Percentiles rank a stretch among this genome's conserved stretches.
Evolutionary conservation across 2,329 filamentous ascomycete species (phyloP).

Genomic region (Neospermospora avenae): DNA sequence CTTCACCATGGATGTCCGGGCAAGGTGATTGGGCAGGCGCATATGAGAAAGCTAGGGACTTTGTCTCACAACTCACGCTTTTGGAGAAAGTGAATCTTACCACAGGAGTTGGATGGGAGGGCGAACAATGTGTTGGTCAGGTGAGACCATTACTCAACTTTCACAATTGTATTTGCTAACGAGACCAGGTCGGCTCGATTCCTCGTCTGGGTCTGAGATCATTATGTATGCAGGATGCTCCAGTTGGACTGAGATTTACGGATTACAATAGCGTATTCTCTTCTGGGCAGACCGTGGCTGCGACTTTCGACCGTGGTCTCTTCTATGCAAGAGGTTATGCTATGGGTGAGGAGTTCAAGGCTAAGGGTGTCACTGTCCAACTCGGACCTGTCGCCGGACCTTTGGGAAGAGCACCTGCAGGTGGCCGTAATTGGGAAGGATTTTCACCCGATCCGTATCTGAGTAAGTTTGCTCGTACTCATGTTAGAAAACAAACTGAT

Average conservation of each 20-base stretch:
- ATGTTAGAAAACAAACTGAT: conserved; percentile 4
- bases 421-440: conserved; percentile 70
- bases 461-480: conserved; percentile 50
- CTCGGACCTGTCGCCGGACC: conserved; percentile 71
- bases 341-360: conserved; percentile 61
- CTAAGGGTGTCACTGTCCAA: conserved; percentile 71
- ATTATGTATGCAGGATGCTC: conserved; percentile 36
- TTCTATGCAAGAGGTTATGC: conserved; percentile 49
- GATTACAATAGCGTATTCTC: conserved; percentile 69
- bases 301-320: conserved; percentile 65
- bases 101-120: conserved; percentile 59
- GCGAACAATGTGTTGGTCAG: conserved; percentile 33
- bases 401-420: conserved; percentile 63
- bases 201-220: conserved; percentile 35
- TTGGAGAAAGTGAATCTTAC: conserved; percentile 92
- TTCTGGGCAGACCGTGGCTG: conserved; percentile 65
- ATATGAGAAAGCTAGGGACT: conserved; percentile 63
- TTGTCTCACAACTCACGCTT: conserved; percentile 73
- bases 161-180: background rate
- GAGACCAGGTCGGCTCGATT: conserved; percentile 29
- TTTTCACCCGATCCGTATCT: conserved; percentile 69
- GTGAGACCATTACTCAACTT: conserved; percentile 9
- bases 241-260: conserved; percentile 43
- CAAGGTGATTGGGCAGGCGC: conserved; percentile 60
- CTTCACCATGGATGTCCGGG: conserved; percentile 31